Evolutionary conservation across 495 filamentous ascomycete species (phyloP).

Genomic region (Cenococcum geophilum): DNA sequence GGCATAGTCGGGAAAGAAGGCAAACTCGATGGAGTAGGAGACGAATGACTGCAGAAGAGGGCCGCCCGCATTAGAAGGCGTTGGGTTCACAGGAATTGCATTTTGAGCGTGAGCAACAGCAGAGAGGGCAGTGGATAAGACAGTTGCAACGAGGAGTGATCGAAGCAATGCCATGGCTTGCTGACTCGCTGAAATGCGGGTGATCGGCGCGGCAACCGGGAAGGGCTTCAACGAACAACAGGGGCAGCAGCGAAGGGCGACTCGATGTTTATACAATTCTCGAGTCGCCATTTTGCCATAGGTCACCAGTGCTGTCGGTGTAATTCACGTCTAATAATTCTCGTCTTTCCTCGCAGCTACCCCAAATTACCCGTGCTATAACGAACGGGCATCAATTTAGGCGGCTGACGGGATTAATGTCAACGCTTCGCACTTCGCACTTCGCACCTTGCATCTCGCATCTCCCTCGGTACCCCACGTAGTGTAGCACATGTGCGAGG

Average conservation of each 20-base stretch:
- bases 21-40: conserved; percentile 56
- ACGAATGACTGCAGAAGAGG: conserved; percentile 48
- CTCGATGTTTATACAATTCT: background rate
- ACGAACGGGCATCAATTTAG: background rate
- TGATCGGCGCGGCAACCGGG: background rate
- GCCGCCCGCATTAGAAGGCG: conserved; percentile 3
- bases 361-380: background rate
- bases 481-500: too few species aligned
- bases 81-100: background rate
- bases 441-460: too few species aligned
- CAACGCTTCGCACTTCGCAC: background rate
- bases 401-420: background rate
- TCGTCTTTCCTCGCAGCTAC: background rate
- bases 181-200: conserved; percentile 1
- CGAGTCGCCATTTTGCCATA: background rate
- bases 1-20: conserved; percentile 58
- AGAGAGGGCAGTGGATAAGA: too few species aligned
- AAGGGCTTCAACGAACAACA: background rate
- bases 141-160: background rate
- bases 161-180: background rate
- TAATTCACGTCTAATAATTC: background rate
- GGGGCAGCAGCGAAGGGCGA: background rate
- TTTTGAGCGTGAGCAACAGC: background rate
- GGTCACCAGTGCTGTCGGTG: background rate
- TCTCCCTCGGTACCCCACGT: too few species aligned